These are phyloP conservation scores for Raffaelea deltoideospora DNA, from an alignment of 2,329 filamentous ascomycete genomes.

Conservation along the genomic window DNA sequence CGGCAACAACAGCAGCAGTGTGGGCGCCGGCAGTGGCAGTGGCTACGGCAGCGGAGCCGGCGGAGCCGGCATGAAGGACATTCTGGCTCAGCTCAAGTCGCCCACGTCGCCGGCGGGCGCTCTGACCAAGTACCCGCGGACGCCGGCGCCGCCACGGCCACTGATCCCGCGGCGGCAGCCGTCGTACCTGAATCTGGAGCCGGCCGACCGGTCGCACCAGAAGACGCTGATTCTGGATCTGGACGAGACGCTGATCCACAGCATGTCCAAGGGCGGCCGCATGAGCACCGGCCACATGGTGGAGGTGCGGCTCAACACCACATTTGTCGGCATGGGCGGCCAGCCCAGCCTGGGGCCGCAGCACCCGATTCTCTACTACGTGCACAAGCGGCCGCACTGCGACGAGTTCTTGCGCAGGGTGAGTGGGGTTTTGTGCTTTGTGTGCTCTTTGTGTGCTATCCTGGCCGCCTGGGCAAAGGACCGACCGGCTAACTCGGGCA, in stretches of 20 bases:
- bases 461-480: neutral
- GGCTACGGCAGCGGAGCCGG: constrained; percentile 16
- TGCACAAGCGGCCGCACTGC: constrained; percentile 93
- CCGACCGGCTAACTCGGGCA: neutral
- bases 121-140: constrained; percentile 80
- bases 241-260: constrained; percentile 95
- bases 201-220: constrained; percentile 42
- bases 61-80: constrained; percentile 23
- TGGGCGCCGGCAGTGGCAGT: too few species aligned
- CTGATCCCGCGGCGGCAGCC: constrained; percentile 80
- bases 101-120: constrained; percentile 69
- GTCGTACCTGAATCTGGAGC: constrained; percentile 57
- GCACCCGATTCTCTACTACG: constrained; percentile 95
- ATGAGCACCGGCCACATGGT: constrained; percentile 99
- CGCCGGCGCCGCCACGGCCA: constrained; percentile 76
- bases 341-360: constrained; percentile 60
- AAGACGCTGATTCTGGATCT: constrained; percentile 94
- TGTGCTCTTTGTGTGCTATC: neutral
- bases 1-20: neutral
- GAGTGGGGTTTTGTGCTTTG: constrained; percentile 13
- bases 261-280: constrained; percentile 87
- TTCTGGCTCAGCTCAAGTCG: constrained; percentile 78
- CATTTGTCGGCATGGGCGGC: constrained; percentile 50
- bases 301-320: constrained; percentile 76
- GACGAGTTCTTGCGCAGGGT: constrained; percentile 88